These are phyloP conservation scores for Epichloe uncinata DNA, from an alignment of 2,329 filamentous ascomycete species.

Conservation along the genomic window DNA sequence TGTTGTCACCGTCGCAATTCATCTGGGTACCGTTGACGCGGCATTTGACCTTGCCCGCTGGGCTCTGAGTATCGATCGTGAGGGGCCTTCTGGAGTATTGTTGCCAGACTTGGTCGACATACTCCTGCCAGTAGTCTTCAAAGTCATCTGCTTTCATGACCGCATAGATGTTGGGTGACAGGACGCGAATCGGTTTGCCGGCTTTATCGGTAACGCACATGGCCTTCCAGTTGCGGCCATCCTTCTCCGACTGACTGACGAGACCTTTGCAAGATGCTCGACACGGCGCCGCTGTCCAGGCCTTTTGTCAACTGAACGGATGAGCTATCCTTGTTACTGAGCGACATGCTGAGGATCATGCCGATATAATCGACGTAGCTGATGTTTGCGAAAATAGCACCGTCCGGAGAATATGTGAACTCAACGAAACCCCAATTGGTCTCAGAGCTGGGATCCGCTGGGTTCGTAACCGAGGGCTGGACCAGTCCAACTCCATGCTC, in stretches of 20 bases:
- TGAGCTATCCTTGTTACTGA: conserved; percentile 23
- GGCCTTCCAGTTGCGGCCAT: conserved; percentile 30
- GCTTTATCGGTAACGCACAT: conserved; percentile 26
- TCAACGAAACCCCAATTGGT: conserved; percentile 39
- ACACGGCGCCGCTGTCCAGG: conserved; percentile 22
- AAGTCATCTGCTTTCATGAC: conserved; percentile 22
- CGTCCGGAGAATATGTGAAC: conserved; percentile 27
- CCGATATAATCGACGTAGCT: conserved; percentile 39
- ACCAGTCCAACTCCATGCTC: conserved; percentile 26
- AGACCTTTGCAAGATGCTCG: conserved; percentile 30
- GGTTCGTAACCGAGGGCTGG: conserved; percentile 32
- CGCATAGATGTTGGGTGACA: conserved; percentile 30
- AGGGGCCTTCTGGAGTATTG: conserved; percentile 25
- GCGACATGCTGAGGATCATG: conserved; percentile 35
- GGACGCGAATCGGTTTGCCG: conserved; percentile 28
- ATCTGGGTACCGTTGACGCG: conserved; percentile 22
- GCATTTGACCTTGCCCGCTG: conserved; percentile 26
- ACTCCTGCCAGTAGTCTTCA: conserved; percentile 28
- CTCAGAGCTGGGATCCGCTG: conserved; percentile 27
- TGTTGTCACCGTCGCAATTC: conserved; percentile 28
- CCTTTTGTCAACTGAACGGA: conserved; percentile 26
- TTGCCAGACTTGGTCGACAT: conserved; percentile 34
- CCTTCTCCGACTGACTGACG: conserved; percentile 20
- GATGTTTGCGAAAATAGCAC: conserved; percentile 33
- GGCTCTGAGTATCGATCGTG: conserved; percentile 29